phyloP scores from a whole-genome alignment of 441 rosid genomes.

The Omphalea diandra region DNA sequence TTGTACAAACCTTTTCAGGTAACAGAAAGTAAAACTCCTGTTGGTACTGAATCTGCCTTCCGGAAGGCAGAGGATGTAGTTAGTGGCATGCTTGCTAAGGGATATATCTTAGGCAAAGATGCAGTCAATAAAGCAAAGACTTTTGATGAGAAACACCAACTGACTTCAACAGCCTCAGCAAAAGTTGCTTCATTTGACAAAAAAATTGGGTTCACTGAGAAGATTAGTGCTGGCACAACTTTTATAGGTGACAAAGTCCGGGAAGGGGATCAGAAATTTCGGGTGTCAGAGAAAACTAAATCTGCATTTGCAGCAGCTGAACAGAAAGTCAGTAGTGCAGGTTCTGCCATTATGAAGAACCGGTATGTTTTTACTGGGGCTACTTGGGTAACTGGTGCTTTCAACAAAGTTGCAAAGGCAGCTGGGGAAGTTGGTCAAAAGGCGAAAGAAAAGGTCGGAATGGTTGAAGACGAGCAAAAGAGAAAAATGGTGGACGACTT shows the following conservation, averaged over 20 bases:
- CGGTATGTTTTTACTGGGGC: conserved; percentile 62
- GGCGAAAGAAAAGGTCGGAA: conserved; percentile 71
- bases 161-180: conserved; percentile 72
- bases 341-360: conserved; percentile 83
- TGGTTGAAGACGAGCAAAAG: conserved; percentile 66
- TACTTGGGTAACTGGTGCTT: conserved; percentile 80
- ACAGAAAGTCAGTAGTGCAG: conserved; percentile 68
- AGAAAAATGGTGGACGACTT: conserved; percentile 57
- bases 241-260: conserved; percentile 67
- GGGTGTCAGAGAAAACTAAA: conserved; percentile 84
- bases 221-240: conserved; percentile 60
- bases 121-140: conserved; percentile 71
- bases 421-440: conserved; percentile 89
- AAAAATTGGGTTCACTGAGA: conserved; percentile 73
- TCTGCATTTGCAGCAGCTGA: conserved; percentile 82
- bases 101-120: conserved; percentile 80
- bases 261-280: conserved; percentile 87
- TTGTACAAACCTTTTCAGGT: conserved; percentile 37
- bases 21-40: conserved; percentile 38
- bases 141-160: conserved; percentile 75
- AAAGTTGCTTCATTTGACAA: conserved; percentile 74
- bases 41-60: conserved; percentile 54
- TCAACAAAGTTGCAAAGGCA: conserved; percentile 72
- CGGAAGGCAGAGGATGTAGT: conserved; percentile 84
- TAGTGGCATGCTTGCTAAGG: conserved; percentile 77